Conservation (phyloP, 106 monocot species). For the Vanilla planifolia region DNA sequence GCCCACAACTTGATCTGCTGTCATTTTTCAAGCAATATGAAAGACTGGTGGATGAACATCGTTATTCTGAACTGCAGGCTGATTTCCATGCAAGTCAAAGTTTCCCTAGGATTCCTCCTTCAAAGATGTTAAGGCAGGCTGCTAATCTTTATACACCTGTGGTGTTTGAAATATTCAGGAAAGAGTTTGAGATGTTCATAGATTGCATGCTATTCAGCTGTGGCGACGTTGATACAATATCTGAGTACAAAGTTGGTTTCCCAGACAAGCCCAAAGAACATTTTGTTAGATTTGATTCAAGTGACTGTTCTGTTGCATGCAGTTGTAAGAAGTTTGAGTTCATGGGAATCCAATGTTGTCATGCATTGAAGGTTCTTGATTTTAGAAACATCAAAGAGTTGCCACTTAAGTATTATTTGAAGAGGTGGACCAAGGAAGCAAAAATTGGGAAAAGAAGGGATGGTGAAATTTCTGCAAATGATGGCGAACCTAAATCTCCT, state of each 20-base stretch:
- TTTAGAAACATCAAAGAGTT: constrained; percentile 49
- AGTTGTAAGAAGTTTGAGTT: constrained; percentile 48
- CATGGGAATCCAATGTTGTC: constrained; percentile 46
- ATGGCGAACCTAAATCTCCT: constrained; percentile 21
- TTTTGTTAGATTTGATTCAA: constrained; percentile 39
- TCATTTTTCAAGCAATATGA: constrained; percentile 44
- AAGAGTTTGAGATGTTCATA: constrained; percentile 48
- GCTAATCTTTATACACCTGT: constrained; percentile 44
- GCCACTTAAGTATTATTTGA: constrained; percentile 41
- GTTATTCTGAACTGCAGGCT: constrained; percentile 43
- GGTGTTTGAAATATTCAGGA: constrained; percentile 45
- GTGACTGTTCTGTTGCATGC: constrained; percentile 27
- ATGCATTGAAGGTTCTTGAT: constrained; percentile 50
- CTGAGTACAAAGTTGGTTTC: constrained; percentile 29
- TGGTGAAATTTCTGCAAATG: constrained; percentile 4
- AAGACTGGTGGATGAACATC: constrained; percentile 37
- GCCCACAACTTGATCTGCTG: constrained; percentile 39
- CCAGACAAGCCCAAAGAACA: constrained; percentile 36
- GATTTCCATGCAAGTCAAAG: constrained; percentile 57
- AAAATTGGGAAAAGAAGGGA: constrained; percentile 17
- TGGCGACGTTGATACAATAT: constrained; percentile 19
- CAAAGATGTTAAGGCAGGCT: constrained; percentile 44
- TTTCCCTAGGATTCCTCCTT: constrained; percentile 44
- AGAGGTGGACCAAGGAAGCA: constrained; percentile 44
- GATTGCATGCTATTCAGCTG: constrained; percentile 38